Percentiles rank a stretch among this genome's conserved stretches.
These are phyloP conservation scores for Acanthamoeba culbertsoni DNA, from an alignment of 208 protist species.

Conservation along the genomic window DNA sequence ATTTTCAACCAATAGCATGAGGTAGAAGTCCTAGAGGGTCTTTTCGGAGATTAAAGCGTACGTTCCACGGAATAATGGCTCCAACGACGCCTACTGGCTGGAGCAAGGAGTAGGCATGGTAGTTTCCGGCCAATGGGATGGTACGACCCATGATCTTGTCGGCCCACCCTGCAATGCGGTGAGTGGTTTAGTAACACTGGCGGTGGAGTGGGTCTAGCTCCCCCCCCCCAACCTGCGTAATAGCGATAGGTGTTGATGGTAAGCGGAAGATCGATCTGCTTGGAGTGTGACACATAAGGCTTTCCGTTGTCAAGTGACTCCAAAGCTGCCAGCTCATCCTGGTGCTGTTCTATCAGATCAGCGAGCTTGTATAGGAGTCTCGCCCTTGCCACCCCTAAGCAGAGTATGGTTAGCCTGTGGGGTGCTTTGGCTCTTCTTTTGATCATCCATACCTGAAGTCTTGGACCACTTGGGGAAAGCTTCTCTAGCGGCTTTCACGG, in stretches of 20 bases:
- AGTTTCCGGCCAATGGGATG: slow-evolving; percentile 79
- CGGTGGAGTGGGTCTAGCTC: background rate
- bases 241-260: slow-evolving; percentile 79
- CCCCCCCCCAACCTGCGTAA: background rate
- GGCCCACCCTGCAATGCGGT: slow-evolving; percentile 80
- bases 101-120: slow-evolving; percentile 79
- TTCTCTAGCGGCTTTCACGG: slow-evolving; percentile 84
- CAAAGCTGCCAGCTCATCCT: slow-evolving; percentile 83
- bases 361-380: slow-evolving; percentile 85
- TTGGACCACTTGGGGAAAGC: slow-evolving; percentile 78
- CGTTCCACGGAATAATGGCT: slow-evolving; percentile 89
- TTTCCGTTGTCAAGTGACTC: slow-evolving; percentile 92
- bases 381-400: slow-evolving; percentile 76
- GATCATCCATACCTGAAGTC: background rate
- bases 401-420: background rate
- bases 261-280: slow-evolving; percentile 81
- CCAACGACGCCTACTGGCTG: slow-evolving; percentile 88
- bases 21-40: too few relatives aligned
- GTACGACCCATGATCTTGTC: slow-evolving; percentile 88
- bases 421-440: background rate
- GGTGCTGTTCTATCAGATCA: slow-evolving; percentile 84
- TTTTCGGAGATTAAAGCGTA: too few relatives aligned
- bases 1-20: too few relatives aligned
- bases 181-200: background rate
- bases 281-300: slow-evolving; percentile 79